Base-by-base conservation (phyloP, 2,329 filamentous ascomycete genomes). In the Arthrobotrys entomopaga region DNA sequence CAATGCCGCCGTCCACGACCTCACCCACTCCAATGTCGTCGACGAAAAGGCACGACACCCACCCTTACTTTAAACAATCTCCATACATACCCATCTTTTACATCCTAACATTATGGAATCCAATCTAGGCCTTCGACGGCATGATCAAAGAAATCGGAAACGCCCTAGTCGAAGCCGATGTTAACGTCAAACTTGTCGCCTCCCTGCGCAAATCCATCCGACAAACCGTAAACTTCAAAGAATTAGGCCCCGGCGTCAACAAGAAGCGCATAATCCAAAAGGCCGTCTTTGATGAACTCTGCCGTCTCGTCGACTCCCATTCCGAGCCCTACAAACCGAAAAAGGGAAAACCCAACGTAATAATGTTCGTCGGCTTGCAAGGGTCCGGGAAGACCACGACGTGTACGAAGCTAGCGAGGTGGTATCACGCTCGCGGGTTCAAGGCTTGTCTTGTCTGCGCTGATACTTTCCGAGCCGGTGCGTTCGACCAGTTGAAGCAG, bases 141-240 rank as follows among this genome's bases (percentile, higher is more conserved):
- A 99, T 99, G 95, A 87, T 99, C 82, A 98, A 98, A 84, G 93
- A 98, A 83, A 98, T 99, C 80, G 96, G 93, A 82, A 89, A 93
- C 77, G 95, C 95, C 76, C 91, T 99, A 19, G 88, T 98, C 80
- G 93, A 97, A 85, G 92, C 95, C 82, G 95, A 99, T 80, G 95
- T 99, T 80, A 99, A 98, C 82, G 91, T 99, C 77, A 91, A 91
- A 79, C 91, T 99, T 60, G 95, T 99, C 73, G 89, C 91, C 80
- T 89, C 90, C 79, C 88, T 99, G 54, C 92, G 94, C 78, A 97
- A 96, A 82, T 96, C 93, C 38, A 98, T 99, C 81, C 93, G 93
- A 81, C 84, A 87, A 71, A 87, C 90, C 34, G 95, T 99, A 82
- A 97, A 97, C 84, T 97, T 99, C 84, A 93, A 95, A 81, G 92